Conservation (phyloP, 768 basidiomycete species). For the Obba rivulosa region DNA sequence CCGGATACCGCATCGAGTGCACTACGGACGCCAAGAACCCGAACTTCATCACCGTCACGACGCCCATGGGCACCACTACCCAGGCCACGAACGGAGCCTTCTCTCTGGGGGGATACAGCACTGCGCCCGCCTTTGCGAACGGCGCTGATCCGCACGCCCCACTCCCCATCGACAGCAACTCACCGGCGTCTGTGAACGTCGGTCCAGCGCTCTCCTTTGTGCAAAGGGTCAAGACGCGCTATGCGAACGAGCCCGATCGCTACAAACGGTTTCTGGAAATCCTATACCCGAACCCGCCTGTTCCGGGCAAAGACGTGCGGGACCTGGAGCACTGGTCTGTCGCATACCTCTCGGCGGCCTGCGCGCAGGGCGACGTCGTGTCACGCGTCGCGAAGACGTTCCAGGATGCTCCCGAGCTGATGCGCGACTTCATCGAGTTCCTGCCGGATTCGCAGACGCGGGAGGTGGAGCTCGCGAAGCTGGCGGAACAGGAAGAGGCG, state of each 20-base stretch:
- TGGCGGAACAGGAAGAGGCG: slow-evolving; percentile 19
- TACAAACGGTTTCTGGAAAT: slow-evolving; percentile 78
- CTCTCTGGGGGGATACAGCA: slow-evolving; percentile 8
- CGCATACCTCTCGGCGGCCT: slow-evolving; percentile 7
- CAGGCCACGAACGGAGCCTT: slow-evolving; percentile 21
- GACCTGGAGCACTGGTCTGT: slow-evolving; percentile 14
- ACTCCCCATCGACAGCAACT: neutral
- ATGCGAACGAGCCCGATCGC: slow-evolving; percentile 71
- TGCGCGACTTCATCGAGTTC: slow-evolving; percentile 70
- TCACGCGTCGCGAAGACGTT: slow-evolving; percentile 64
- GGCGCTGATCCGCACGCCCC: neutral
- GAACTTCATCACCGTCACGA: slow-evolving; percentile 71
- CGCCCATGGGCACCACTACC: slow-evolving; percentile 56
- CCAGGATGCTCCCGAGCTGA: slow-evolving; percentile 70
- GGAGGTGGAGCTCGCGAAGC: slow-evolving; percentile 16
- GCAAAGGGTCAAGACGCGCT: slow-evolving; percentile 93
- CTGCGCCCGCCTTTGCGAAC: too few relatives aligned
- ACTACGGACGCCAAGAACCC: slow-evolving; percentile 57
- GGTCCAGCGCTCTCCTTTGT: slow-evolving; percentile 91
- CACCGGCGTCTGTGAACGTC: slow-evolving; percentile 27
- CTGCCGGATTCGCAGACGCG: slow-evolving; percentile 43
- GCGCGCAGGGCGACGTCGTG: slow-evolving; percentile 56
- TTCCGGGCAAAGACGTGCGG: slow-evolving; percentile 37
- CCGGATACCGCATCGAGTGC: slow-evolving; percentile 90
- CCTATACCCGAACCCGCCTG: slow-evolving; percentile 23